Base-by-base conservation (phyloP, 2,329 filamentous ascomycete species). In the Alternaria triticina region DNA sequence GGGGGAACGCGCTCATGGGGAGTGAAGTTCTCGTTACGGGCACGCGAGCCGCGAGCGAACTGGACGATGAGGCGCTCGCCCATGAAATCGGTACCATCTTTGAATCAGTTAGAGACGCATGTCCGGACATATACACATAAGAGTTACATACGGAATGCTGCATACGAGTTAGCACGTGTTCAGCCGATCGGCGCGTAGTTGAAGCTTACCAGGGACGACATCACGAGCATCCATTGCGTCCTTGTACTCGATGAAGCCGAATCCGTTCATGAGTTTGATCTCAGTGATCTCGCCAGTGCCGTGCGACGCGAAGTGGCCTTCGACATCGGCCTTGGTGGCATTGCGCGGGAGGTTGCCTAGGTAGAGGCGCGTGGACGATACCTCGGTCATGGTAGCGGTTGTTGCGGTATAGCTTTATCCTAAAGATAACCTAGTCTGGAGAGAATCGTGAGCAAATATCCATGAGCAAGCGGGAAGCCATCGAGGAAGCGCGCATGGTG, bases 191-290 rank as follows among this genome's bases (percentile, higher is more conserved):
- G 62, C 57, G n/a, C 8, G 28, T 36, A 59, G 59, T 46, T 63
- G 62, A 65, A 67, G 77, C 90, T 85, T 88, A 97, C 96, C 95
- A 83, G 96, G 96, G 77, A 99, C 96, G 70, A 99, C 94, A 84
- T 99, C 96, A 79, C 95, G 92, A 73, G 96, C 96, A 84, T 99
- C 96, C 91, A 97, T 93, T 62, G 94, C 90, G 84, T 98, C 96
- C 83, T 97, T 96, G 83, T 98, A 99, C 83, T 99, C 96, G 80
- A 99, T 97, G 86, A 99, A 99, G 81, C 96, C 96, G 80, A 99
- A 99, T 78, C 96, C 96, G 81, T 97, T 98, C 96, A 99, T 99
- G 69, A 99, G 89, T 86, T 99, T 99, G 85, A 99, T 95, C 85
- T 99, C 96, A 73, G 92, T 96, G 80, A 99, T 98, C 82, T 97